Evolutionary conservation across 1,139 yeast genomes (phyloP), one percentile per base, ranked within the genome.

Genomic region (Magnusiomyces sp.): DNA sequence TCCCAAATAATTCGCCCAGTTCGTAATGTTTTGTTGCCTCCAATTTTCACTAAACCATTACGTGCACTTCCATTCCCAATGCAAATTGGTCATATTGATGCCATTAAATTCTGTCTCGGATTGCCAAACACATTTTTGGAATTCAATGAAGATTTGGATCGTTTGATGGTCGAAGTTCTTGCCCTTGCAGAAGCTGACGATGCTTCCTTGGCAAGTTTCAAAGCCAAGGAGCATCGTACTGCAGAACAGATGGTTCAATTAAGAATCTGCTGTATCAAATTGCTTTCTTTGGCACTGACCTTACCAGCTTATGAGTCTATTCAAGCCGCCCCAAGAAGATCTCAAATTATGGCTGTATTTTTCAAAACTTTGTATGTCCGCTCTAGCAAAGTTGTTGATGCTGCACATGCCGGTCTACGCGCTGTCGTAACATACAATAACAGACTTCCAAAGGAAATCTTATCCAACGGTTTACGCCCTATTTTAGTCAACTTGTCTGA

Each of bases 31-130:
- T 71, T 94, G 43, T 70, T 94, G 46, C 87, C 95, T 1, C 98
- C 98, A 7, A 92, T 94, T 41, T 94, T 92, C 70, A 95, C 96
- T 5, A 94, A 94, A 62, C 99, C 99, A 1, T 70, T 94, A 53
- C 75, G 99, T 55, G 98, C 98, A 0, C 73, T 94, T 55, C 98
- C 99, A 0, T 92, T 94, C 70, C 95, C 97, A 2, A 92, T 90
- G 96, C 98, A 94, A 69, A 92, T 94, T 52, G 98, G 98, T 34
- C 90, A 92, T 65, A 89, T 94, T 54, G 98, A 92, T 68, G 98
- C 97, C 1, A 87, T 94, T 13, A 82, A 95, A 0, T 94, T 83
- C 65, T 92, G 97, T 61, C 71, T 94, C 54, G 80, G 83, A 1
- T 73, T 92, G 46, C 92, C 87, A 7, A 79, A 85, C 54, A 78